phyloP scores from a whole-genome alignment of 1,139 yeast genomes.

The Diutina sp. region DNA sequence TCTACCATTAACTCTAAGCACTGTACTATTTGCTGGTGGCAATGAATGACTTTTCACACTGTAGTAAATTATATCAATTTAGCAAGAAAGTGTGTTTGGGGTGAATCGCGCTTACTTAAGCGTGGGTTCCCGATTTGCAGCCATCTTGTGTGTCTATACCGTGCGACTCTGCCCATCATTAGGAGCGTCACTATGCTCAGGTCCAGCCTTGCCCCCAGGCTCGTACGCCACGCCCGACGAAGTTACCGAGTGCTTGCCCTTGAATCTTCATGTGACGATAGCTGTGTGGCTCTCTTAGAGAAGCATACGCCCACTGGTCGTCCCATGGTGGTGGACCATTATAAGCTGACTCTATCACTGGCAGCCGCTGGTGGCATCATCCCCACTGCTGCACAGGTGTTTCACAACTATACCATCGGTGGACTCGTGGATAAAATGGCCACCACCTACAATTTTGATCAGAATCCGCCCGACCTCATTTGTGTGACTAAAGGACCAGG shows the following conservation, averaged over 20 bases:
- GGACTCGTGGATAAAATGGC: conserved; percentile 16
- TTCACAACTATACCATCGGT: conserved; percentile 54
- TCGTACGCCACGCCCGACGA: neutral
- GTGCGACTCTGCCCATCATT: too few species aligned
- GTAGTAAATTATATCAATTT: too few species aligned
- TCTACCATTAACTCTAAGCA: too few species aligned
- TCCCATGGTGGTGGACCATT: conserved; percentile 46
- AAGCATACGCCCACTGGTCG: conserved; percentile 20
- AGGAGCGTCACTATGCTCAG: neutral
- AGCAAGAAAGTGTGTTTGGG: too few species aligned
- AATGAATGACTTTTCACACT: too few species aligned
- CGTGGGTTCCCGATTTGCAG: too few species aligned
- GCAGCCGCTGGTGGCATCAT: conserved; percentile 67
- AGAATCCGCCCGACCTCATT: conserved; percentile 52
- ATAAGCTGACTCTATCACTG: conserved; percentile 57
- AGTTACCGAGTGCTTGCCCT: conserved; percentile 65
- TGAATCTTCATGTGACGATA: conserved; percentile 92
- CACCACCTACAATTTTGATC: conserved; percentile 12
- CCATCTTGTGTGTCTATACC: too few species aligned
- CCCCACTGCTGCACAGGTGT: conserved; percentile 75
- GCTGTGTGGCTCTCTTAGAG: conserved; percentile 72
- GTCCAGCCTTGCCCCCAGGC: neutral
- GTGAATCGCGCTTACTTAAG: too few species aligned
- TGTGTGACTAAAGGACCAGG: conserved; percentile 97
- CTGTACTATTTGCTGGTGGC: too few species aligned